Evolutionary conservation across 2,329 filamentous ascomycete species (phyloP).

Genomic region (Leptographium wingfieldii): DNA sequence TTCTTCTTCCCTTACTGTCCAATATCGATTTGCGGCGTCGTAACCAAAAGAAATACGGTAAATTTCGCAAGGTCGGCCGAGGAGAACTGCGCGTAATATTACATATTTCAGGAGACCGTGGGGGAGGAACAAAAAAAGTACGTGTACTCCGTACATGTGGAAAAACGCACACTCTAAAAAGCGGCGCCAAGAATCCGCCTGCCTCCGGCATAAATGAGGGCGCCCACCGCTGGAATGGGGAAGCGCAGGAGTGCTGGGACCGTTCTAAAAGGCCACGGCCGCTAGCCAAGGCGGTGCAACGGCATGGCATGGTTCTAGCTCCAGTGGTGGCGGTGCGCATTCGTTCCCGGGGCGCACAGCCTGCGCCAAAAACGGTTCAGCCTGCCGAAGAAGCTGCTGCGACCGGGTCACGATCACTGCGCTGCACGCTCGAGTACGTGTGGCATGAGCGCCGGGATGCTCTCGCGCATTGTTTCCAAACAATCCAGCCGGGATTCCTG

Average conservation of each 20-base stretch:
- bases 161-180: background rate
- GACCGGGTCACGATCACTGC: background rate
- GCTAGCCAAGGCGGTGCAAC: background rate
- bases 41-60: background rate
- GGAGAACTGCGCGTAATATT: background rate
- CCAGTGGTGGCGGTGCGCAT: background rate
- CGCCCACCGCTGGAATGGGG: background rate
- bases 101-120: background rate
- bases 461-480: background rate
- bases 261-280: background rate
- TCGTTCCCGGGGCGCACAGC: background rate
- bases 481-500: background rate
- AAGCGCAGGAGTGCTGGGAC: background rate
- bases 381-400: background rate
- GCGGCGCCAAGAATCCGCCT: background rate
- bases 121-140: background rate
- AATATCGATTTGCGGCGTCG: too few relatives aligned
- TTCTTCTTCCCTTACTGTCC: too few relatives aligned
- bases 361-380: background rate
- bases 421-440: background rate
- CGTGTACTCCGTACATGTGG: background rate
- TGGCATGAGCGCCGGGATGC: background rate
- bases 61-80: background rate
- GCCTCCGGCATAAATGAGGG: background rate
- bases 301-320: background rate